Evolutionary conservation across 2,329 filamentous ascomycete genomes (phyloP).

Genomic region (Stagonosporopsis chrysanthemi): DNA sequence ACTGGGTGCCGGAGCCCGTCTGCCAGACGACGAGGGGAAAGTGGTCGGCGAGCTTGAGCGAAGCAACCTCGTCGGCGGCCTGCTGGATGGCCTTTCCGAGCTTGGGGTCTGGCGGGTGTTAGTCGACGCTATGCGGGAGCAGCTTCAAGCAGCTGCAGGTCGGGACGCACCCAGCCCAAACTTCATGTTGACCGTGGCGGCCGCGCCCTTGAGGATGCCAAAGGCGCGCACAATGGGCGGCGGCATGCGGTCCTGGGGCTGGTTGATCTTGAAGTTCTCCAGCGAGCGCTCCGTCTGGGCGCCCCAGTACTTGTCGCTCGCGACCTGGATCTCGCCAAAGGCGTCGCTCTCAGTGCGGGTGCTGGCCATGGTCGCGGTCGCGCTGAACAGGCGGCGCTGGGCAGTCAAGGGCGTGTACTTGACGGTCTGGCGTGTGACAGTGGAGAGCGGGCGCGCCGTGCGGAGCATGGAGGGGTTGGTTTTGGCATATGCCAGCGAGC

Average conservation of each 20-base stretch:
- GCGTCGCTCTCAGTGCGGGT: slow-evolving; percentile 93
- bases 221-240: slow-evolving; percentile 91
- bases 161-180: slow-evolving; percentile 77
- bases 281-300: slow-evolving; percentile 96
- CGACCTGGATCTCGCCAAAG: slow-evolving; percentile 95
- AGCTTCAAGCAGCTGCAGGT: background rate
- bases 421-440: slow-evolving; percentile 28
- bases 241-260: slow-evolving; percentile 98
- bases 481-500: slow-evolving; percentile 48
- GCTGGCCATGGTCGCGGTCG: slow-evolving; percentile 47
- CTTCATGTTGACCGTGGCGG: slow-evolving; percentile 93
- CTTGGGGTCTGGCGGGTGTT: slow-evolving; percentile 72
- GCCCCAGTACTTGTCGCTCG: slow-evolving; percentile 96
- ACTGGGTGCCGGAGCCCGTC: slow-evolving; percentile 97
- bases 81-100: slow-evolving; percentile 92
- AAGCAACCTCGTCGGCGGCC: slow-evolving; percentile 90
- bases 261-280: slow-evolving; percentile 99
- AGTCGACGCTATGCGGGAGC: slow-evolving; percentile 17
- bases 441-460: slow-evolving; percentile 40
- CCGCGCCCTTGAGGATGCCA: slow-evolving; percentile 95
- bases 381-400: slow-evolving; percentile 42
- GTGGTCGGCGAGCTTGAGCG: slow-evolving; percentile 92
- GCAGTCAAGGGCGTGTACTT: slow-evolving; percentile 29
- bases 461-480: slow-evolving; percentile 41
- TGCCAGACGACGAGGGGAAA: slow-evolving; percentile 99